phyloP scores from a whole-genome alignment of 1,139 yeast genomes.

The Yamadazyma taylorii region DNA sequence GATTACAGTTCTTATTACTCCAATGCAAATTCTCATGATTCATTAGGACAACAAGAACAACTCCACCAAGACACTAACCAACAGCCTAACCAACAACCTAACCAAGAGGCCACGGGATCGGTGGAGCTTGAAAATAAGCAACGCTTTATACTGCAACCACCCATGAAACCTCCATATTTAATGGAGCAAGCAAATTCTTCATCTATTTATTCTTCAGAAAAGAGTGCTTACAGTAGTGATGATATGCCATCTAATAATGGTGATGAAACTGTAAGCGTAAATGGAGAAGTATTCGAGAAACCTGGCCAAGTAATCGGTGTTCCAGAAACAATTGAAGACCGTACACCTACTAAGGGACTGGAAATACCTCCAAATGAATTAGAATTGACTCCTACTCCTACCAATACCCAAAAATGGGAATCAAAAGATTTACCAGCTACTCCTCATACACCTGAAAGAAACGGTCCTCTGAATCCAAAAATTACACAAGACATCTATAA shows the following conservation, averaged over 20 bases:
- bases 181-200: not conserved
- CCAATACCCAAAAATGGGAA: not conserved
- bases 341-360: not conserved
- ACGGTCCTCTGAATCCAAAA: not conserved
- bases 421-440: not conserved
- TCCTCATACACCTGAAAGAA: conserved; percentile 2
- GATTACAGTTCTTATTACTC: not conserved
- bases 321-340: not conserved
- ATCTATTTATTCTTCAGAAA: conserved; percentile 1
- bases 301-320: not conserved
- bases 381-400: not conserved
- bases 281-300: not conserved
- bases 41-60: conserved; percentile 2
- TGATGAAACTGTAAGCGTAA: not conserved
- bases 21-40: conserved; percentile 1
- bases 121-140: no score
- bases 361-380: not conserved
- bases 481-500: conserved; percentile 1
- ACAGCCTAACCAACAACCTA: no score
- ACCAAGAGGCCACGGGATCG: no score
- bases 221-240: not conserved
- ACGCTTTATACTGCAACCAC: no score
- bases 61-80: conserved; percentile 1
- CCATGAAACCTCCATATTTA: not conserved
- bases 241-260: not conserved